Evolutionary conservation across 2,329 filamentous ascomycete species (phyloP).

Genomic region (Amauroascus niger): DNA sequence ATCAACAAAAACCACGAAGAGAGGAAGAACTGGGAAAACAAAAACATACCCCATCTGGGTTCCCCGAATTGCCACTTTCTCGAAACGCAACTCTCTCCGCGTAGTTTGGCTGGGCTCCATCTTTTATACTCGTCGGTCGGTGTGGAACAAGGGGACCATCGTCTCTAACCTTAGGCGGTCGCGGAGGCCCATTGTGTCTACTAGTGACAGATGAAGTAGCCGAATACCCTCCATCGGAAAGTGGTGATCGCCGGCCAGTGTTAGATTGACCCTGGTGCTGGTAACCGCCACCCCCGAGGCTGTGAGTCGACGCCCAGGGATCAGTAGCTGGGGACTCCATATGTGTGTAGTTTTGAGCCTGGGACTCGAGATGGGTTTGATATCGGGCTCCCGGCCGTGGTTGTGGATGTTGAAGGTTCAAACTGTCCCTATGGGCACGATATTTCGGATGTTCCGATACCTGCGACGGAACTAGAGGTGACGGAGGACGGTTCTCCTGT

Average conservation of each 20-base stretch:
- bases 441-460: conserved; percentile 52
- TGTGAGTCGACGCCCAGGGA: conserved; percentile 39
- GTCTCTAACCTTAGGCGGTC: conserved; percentile 47
- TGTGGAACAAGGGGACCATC: conserved; percentile 51
- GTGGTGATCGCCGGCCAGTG: conserved; percentile 36
- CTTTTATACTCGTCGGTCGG: conserved; percentile 34
- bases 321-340: conserved; percentile 37
- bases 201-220: conserved; percentile 30
- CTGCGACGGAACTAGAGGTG: conserved; percentile 53
- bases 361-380: conserved; percentile 51
- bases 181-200: conserved; percentile 35
- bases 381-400: conserved; percentile 53
- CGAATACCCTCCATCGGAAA: conserved; percentile 41
- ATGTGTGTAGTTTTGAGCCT: conserved; percentile 46
- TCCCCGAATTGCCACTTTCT: conserved; percentile 21
- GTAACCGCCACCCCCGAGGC: conserved; percentile 24
- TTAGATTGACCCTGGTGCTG: conserved; percentile 21
- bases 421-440: conserved; percentile 53
- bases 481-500: conserved; percentile 44
- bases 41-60: conserved; percentile 23
- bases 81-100: conserved; percentile 35
- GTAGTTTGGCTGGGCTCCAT: conserved; percentile 31
- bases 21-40: neutral
- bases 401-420: conserved; percentile 56
- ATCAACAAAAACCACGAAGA: neutral